Base-by-base conservation (phyloP, 2,329 filamentous ascomycete genomes). In the Hypoxylon sp. region DNA sequence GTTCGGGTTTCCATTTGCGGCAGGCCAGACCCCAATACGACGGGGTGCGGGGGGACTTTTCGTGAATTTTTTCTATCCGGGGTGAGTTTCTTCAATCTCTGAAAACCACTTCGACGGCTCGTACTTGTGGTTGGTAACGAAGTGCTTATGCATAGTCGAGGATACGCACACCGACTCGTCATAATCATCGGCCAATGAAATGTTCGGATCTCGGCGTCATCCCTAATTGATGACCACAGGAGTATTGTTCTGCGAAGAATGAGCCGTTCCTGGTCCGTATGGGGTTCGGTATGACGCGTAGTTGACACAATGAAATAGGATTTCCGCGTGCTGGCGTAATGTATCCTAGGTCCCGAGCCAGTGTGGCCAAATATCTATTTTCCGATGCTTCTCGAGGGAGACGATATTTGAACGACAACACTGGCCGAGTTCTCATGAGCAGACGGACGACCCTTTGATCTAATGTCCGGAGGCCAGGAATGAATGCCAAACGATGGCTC, bases 401-500 rank as follows among this genome's bases (percentile, higher is more conserved):
- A 46, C 13, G 46, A 63, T 52, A 35, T 24, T 52, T 39, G 24
- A 19, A 13, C 27, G 21, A 32, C 29, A 31, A 32, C 47, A 21
- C 15, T 35, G 24, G 27, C 56, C 42, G 54, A 60, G 17, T 15
- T 54, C 11, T 44, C 48, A 37, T 50, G 46, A 35, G 19, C 21
- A 42, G 31, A 54, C 8, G 17, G 48, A 54, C 24, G 47, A 15
- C 19, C 24, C 19, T 35, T 54, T 7, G 27, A 19, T 54, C 19
- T 32, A 29, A 50, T 42, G 6, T 64, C 27, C 2, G 51, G 11
- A 29, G 19, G 62, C 68, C 68, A 70, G 17, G 65, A 68, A 50
- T 70, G 5, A 13, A 39, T 29, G 24, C 46, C 61, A 44, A 70
- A 70, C 10, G 42, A 46, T 17, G 68, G 50, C 29, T 63, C 50